A percentile compares a stretch with the other conserved stretches of the same genome.
phyloP scores from a whole-genome alignment of 495 filamentous ascomycete genomes.

The Pseudomonodictys pantanalensis region DNA sequence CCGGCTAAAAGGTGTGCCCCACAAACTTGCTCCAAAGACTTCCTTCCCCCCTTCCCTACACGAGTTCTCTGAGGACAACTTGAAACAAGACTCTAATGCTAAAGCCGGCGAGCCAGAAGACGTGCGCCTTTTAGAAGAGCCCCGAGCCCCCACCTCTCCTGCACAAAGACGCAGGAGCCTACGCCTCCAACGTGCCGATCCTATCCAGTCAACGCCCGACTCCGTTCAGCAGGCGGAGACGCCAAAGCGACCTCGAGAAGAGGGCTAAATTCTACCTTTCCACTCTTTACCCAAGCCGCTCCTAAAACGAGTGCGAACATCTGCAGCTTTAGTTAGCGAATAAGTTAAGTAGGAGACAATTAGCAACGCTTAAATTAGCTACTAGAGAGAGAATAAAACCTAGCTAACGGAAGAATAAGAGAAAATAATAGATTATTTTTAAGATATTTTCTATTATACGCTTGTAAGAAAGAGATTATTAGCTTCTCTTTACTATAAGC shows the following conservation, averaged over 20 bases:
- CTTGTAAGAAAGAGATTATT: conserved; percentile 9
- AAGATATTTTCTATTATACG: neutral
- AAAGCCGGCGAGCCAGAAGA: neutral
- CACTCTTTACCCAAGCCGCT: neutral
- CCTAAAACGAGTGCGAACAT: neutral
- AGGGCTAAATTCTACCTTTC: neutral
- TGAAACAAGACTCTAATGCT: neutral
- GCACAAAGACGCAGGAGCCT: conserved; percentile 7
- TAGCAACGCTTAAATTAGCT: conserved; percentile 1
- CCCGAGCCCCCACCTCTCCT: neutral
- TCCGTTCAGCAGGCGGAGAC: neutral
- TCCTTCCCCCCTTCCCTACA: neutral
- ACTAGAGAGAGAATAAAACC: neutral
- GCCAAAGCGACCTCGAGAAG: conserved; percentile 5
- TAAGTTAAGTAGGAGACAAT: conserved; percentile 3
- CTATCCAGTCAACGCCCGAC: neutral
- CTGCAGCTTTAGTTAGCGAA: neutral
- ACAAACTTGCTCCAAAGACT: neutral
- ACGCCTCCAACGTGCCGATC: conserved; percentile 8
- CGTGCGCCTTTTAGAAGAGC: neutral
- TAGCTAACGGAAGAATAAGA: conserved; percentile 15
- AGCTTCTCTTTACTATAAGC: conserved; percentile 15
- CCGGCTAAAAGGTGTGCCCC: neutral
- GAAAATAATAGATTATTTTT: conserved; percentile 1
- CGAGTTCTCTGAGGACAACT: neutral